Evolutionary conservation across 805 yeast genomes (phyloP), one percentile per base, ranked within the genome.

Genomic region (Vanderwaltozyma polyspora): DNA sequence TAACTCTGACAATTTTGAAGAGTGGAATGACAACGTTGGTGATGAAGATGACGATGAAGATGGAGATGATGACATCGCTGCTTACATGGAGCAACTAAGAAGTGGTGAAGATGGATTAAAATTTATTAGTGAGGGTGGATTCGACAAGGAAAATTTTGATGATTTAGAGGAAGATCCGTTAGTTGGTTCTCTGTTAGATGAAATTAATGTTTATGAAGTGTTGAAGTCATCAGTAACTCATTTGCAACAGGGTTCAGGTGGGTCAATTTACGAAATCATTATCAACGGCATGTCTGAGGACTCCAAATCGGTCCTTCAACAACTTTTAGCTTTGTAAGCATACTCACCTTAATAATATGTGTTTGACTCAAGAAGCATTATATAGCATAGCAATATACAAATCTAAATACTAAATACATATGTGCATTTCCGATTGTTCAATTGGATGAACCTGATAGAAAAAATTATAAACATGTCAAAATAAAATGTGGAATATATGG

Each of bases 81-180:
- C 48, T 5, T 72, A 70, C 42, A 52, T 71, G 36, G 62, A 68
- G 19, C 71, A 69, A 44, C 54, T 76, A 37, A 62, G 64, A 13
- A 53, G 60, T 17, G 33, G 37, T 15, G 27, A 19, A 4, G 61
- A 60, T 33, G 31, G 40, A 7, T 43, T 64, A 33, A 54, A 57
- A 28, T 49, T 57, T 27, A 50, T 48, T 14, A 46, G 58, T 4
- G 66, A 64, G 1, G 56, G 51, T 18, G 39, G 53, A 29, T 55
- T 51, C 33, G 49, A 44, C 30, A 60, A 55, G 14, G 79, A 73
- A 43, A 75, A 74, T 8, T 76, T 74, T 33, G 91, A 80, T 32
- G 91, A 81, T 7, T 67, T 82, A 29, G 76, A 77, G 30, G 96
- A 87, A 50, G 95, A 81, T 51, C 76, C 95, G 8, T 64, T 81